These are phyloP conservation scores for Trichoderma lentiforme DNA, from an alignment of 2,329 filamentous ascomycete genomes.

Conservation along the genomic window DNA sequence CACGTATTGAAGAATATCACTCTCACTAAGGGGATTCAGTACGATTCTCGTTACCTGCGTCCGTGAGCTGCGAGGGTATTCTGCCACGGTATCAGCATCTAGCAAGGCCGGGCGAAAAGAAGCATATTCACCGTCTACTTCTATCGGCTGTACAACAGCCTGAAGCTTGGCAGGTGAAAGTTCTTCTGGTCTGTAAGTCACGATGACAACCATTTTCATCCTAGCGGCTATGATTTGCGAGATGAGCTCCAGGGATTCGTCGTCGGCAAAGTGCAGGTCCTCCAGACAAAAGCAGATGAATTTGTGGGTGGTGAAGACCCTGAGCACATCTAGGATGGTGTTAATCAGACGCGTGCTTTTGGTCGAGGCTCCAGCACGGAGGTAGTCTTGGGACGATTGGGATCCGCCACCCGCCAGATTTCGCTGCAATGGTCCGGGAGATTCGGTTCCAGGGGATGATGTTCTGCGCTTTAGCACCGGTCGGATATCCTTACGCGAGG, in stretches of 20 bases:
- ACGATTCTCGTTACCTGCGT: constrained; percentile 65
- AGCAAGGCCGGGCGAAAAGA: not conserved
- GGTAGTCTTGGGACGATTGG: constrained; percentile 57
- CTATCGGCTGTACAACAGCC: constrained; percentile 51
- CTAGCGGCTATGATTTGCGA: constrained; percentile 74
- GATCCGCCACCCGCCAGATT: constrained; percentile 39
- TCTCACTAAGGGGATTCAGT: constrained; percentile 71
- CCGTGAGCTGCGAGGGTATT: constrained; percentile 43
- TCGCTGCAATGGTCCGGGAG: constrained; percentile 36
- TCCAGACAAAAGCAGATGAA: constrained; percentile 87
- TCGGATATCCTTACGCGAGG: constrained; percentile 32
- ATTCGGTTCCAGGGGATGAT: constrained; percentile 46
- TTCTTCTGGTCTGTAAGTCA: constrained; percentile 71
- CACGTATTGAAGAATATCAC: constrained; percentile 79
- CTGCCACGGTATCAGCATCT: constrained; percentile 31
- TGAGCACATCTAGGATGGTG: constrained; percentile 80
- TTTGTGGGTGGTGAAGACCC: constrained; percentile 76
- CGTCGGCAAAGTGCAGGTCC: constrained; percentile 86
- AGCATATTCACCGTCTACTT: constrained; percentile 46
- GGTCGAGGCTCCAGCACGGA: constrained; percentile 55
- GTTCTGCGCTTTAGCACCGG: constrained; percentile 41
- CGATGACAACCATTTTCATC: constrained; percentile 76
- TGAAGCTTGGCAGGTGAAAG: constrained; percentile 54
- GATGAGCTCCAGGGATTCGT: constrained; percentile 81
- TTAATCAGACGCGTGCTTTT: constrained; percentile 76